Percentiles rank a stretch among this genome's conserved stretches.
Evolutionary conservation across 1,139 yeast genomes (phyloP).

Genomic region (Lodderomyces elongisporus): DNA sequence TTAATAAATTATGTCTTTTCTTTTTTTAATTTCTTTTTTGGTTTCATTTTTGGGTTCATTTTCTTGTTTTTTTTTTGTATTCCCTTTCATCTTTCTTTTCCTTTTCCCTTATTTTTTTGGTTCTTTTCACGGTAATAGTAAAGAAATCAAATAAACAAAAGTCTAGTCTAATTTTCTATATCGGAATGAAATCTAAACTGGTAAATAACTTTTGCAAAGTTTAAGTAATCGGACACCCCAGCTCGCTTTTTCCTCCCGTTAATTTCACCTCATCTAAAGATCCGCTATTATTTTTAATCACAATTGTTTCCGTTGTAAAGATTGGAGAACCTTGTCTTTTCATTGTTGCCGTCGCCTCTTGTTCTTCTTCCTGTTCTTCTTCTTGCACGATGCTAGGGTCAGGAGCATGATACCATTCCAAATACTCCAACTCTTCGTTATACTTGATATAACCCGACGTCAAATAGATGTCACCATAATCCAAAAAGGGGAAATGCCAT

Average conservation of each 20-base stretch:
- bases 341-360: neutral
- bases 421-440: conserved; percentile 46
- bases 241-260: conserved; percentile 11
- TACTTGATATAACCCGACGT: conserved; percentile 55
- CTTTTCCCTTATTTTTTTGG: no score
- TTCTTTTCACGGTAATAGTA: no score
- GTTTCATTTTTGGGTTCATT: no score
- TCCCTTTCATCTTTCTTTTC: no score
- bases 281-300: conserved; percentile 38
- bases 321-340: neutral
- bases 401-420: conserved; percentile 65
- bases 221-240: conserved; percentile 19
- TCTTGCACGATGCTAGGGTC: conserved; percentile 6
- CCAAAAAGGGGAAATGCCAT: conserved; percentile 56
- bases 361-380: neutral
- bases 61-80: no score
- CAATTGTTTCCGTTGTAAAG: conserved; percentile 29
- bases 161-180: no score
- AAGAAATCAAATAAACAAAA: no score
- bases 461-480: conserved; percentile 38
- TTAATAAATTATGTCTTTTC: neutral
- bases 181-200: neutral
- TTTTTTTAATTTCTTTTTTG: neutral
- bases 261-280: conserved; percentile 27
- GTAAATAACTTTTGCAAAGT: neutral